Percentiles rank a stretch among this genome's conserved stretches.
Evolutionary conservation across 2,329 filamentous ascomycete genomes (phyloP).

Genomic region (Aspergillus luchuensis): DNA sequence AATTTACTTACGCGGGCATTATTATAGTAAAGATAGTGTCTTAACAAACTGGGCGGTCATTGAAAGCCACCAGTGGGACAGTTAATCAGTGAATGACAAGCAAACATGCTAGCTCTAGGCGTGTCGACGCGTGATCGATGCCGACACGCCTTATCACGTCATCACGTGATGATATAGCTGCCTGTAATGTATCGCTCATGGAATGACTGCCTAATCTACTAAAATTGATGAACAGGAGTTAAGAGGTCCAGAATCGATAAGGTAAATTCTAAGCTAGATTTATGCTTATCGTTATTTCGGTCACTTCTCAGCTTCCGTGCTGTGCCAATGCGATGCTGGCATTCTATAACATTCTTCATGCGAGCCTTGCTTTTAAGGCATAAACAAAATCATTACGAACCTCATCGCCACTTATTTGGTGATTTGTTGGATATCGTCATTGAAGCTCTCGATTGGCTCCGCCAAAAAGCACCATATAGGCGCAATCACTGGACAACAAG

Average conservation of each 20-base stretch:
- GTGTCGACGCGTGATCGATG: slow-evolving; percentile 24
- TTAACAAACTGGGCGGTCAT: slow-evolving; percentile 8
- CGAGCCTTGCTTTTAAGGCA: neutral
- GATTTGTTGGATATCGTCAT: neutral
- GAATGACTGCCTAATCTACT: neutral
- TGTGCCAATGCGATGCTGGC: neutral
- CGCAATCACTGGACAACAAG: slow-evolving; percentile 66
- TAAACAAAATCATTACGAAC: neutral
- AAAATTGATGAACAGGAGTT: too few relatives aligned
- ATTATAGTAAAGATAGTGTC: slow-evolving; percentile 20
- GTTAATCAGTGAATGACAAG: neutral
- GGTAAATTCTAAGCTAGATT: neutral
- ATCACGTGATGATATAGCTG: slow-evolving; percentile 33
- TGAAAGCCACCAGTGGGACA: neutral
- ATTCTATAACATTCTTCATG: neutral
- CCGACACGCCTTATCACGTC: slow-evolving; percentile 30
- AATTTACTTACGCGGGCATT: slow-evolving; percentile 52
- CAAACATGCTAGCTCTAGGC: neutral
- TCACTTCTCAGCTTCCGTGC: neutral
- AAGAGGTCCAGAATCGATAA: neutral
- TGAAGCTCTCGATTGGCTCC: neutral
- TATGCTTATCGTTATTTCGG: neutral
- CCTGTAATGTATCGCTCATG: neutral
- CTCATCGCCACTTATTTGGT: neutral
- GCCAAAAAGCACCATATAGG: neutral